Evolutionary conservation across 2,329 filamentous ascomycete species (phyloP).

Genomic region (Trichothecium roseum): DNA sequence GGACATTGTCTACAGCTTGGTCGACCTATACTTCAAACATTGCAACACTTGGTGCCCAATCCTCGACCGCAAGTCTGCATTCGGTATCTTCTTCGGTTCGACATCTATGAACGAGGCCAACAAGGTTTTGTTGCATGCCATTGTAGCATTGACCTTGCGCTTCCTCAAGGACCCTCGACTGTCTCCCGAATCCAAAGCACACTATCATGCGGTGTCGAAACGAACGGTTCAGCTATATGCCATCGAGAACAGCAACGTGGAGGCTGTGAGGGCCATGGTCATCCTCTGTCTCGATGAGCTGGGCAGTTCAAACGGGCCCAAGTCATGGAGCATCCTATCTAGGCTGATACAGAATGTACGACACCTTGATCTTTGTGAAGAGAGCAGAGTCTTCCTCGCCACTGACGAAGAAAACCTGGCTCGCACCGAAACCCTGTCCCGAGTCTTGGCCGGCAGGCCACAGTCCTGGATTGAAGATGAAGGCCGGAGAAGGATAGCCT

Average conservation of each 20-base stretch:
- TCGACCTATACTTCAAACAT: slow-evolving; percentile 54
- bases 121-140: slow-evolving; percentile 30
- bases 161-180: slow-evolving; percentile 29
- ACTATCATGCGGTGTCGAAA: slow-evolving; percentile 27
- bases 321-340: slow-evolving; percentile 29
- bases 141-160: slow-evolving; percentile 29
- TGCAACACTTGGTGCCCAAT: slow-evolving; percentile 49
- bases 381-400: slow-evolving; percentile 25
- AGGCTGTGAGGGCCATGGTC: slow-evolving; percentile 26
- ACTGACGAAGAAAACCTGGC: slow-evolving; percentile 20
- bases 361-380: slow-evolving; percentile 28
- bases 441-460: slow-evolving; percentile 22
- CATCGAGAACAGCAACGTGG: slow-evolving; percentile 28
- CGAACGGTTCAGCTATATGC: slow-evolving; percentile 29
- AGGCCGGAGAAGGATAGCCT: slow-evolving; percentile 28
- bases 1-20: slow-evolving; percentile 47
- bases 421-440: slow-evolving; percentile 21
- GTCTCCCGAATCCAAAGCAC: slow-evolving; percentile 23
- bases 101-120: slow-evolving; percentile 27
- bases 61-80: slow-evolving; percentile 30
- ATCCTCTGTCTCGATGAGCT: slow-evolving; percentile 30
- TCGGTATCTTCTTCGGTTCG: slow-evolving; percentile 28
- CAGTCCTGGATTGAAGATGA: slow-evolving; percentile 35
- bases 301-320: slow-evolving; percentile 30
- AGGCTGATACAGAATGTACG: slow-evolving; percentile 26